phyloP scores from a whole-genome alignment of 2,329 filamentous ascomycete species.

The Talaromyces amestolkiae region DNA sequence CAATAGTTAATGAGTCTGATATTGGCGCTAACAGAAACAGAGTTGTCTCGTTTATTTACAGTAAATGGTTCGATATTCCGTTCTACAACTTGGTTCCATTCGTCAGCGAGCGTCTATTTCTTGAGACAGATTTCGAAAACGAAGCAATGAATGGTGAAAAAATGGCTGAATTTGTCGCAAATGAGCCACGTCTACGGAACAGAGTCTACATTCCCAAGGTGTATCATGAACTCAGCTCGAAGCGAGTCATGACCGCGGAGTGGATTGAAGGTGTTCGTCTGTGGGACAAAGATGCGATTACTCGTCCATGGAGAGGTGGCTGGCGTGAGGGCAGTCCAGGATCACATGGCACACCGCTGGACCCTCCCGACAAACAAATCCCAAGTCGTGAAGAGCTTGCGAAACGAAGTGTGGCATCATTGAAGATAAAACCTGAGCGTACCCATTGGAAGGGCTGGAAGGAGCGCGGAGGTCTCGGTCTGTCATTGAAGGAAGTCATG shows the following conservation, averaged over 20 bases:
- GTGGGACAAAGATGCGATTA: conserved; percentile 86
- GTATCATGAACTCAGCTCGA: conserved; percentile 77
- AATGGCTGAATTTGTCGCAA: conserved; percentile 74
- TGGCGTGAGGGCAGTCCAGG: conserved; percentile 75
- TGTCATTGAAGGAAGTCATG: conserved; percentile 85
- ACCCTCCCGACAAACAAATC: conserved; percentile 49
- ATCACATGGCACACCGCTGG: conserved; percentile 64
- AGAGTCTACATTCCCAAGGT: conserved; percentile 86
- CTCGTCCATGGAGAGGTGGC: conserved; percentile 73
- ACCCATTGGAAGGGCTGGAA: conserved; percentile 71
- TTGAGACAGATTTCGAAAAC: conserved; percentile 92
- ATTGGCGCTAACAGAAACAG: conserved; percentile 27
- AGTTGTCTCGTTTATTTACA: conserved; percentile 78
- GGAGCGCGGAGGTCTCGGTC: conserved; percentile 75
- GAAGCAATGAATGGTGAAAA: conserved; percentile 84
- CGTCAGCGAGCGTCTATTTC: conserved; percentile 82
- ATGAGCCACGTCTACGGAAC: conserved; percentile 71
- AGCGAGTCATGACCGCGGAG: conserved; percentile 85
- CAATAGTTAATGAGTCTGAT: no score
- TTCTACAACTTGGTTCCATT: conserved; percentile 88
- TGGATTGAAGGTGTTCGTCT: conserved; percentile 95
- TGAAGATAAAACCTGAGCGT: conserved; percentile 75
- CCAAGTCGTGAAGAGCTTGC: conserved; percentile 48
- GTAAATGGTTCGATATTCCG: conserved; percentile 87
- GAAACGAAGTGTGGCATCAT: conserved; percentile 28